Conservation (phyloP, 2,329 filamentous ascomycete species). For the Trichophyton mentagrophytes region DNA sequence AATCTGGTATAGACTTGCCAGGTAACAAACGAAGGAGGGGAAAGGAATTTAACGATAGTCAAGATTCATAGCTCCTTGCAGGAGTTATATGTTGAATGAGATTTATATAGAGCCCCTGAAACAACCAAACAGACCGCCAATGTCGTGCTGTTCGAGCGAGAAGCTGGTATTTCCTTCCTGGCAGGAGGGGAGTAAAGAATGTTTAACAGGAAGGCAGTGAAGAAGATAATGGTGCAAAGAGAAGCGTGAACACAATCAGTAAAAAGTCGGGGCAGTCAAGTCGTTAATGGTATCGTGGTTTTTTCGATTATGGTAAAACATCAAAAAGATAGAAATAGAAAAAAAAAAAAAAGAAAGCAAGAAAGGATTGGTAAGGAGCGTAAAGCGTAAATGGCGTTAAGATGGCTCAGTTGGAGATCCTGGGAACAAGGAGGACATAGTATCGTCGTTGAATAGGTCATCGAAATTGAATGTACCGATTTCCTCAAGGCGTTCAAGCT, state of each 20-base stretch:
- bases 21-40: too few species aligned
- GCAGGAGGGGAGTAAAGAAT: background rate
- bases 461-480: background rate
- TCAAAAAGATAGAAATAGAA: background rate
- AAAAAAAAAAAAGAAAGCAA: background rate
- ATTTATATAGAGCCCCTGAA: background rate
- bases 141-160: background rate
- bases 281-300: background rate
- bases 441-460: background rate
- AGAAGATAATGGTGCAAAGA: background rate
- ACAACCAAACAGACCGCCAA: background rate
- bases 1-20: too few species aligned
- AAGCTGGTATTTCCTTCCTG: background rate
- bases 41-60: too few species aligned
- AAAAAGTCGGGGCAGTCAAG: background rate
- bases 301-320: background rate
- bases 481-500: background rate
- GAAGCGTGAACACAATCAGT: background rate
- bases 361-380: too few species aligned
- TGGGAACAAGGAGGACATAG: background rate
- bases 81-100: background rate
- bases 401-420: background rate
- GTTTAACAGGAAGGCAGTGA: background rate
- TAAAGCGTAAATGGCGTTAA: background rate
- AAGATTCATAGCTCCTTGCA: too few species aligned